A percentile compares a stretch with the other conserved stretches of the same genome.
These are phyloP conservation scores for Salicornia ramosissima DNA, from an alignment of 148 eudicot genomes.

Conservation along the genomic window DNA sequence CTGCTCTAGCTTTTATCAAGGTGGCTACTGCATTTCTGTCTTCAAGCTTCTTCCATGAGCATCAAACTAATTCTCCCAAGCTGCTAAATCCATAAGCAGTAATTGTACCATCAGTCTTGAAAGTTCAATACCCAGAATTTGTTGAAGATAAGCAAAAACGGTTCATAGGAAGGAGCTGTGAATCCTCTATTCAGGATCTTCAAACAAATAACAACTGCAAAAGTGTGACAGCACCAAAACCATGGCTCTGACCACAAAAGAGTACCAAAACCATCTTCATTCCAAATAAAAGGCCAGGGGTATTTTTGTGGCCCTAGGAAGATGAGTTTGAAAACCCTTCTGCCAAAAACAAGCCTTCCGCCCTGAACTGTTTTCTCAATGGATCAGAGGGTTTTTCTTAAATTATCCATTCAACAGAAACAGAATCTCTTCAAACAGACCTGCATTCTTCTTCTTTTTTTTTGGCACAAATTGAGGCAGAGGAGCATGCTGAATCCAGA, in stretches of 20 bases:
- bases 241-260: not conserved
- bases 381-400: not conserved
- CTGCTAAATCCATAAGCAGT: not conserved
- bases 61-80: not conserved
- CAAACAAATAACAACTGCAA: not conserved
- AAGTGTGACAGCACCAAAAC: not conserved
- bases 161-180: conserved; percentile 7
- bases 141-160: not conserved
- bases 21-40: not conserved
- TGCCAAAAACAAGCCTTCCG: not conserved
- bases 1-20: not conserved
- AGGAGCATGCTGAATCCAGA: too few relatives aligned
- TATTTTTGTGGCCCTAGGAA: not conserved
- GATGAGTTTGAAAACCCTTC: not conserved
- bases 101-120: not conserved
- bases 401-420: conserved; percentile 12
- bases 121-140: not conserved
- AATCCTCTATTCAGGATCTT: not conserved
- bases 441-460: not conserved
- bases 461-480: not conserved
- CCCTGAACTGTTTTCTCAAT: not conserved
- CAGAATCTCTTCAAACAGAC: conserved; percentile 7
- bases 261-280: not conserved
- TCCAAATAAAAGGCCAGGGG: not conserved
- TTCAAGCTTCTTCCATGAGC: conserved; percentile 1